Conservation (phyloP, 2,329 filamentous ascomycete genomes). For the Cladosporium sp. region DNA sequence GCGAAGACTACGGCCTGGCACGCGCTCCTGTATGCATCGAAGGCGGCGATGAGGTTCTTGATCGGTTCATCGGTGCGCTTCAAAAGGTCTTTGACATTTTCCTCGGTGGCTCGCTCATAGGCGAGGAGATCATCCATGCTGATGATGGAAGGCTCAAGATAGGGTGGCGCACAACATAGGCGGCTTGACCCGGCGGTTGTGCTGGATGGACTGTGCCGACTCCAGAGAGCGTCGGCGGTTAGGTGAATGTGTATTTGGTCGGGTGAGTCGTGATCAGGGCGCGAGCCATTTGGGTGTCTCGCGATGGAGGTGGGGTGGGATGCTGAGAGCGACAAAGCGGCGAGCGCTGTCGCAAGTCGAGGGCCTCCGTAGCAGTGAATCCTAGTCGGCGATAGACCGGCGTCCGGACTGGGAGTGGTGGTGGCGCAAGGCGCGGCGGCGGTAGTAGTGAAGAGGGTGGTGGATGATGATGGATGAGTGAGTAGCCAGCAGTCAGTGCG, state of each 20-base stretch:
- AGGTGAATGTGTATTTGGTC: slow-evolving; percentile 53
- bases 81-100: slow-evolving; percentile 25
- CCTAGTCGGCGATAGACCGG: background rate
- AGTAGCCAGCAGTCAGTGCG: background rate
- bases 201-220: slow-evolving; percentile 34
- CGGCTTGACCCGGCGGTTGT: slow-evolving; percentile 13
- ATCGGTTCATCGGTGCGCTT: slow-evolving; percentile 23
- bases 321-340: slow-evolving; percentile 14
- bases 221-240: slow-evolving; percentile 52
- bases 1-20: slow-evolving; percentile 69
- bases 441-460: background rate
- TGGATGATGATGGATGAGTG: background rate
- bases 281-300: slow-evolving; percentile 49
- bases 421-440: background rate
- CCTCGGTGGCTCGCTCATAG: slow-evolving; percentile 26
- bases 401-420: background rate
- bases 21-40: slow-evolving; percentile 55
- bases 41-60: slow-evolving; percentile 22
- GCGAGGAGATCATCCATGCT: slow-evolving; percentile 32
- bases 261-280: slow-evolving; percentile 44
- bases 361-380: background rate
- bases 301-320: slow-evolving; percentile 12
- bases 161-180: slow-evolving; percentile 24
- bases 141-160: slow-evolving; percentile 14
- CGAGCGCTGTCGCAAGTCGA: slow-evolving; percentile 11